These are phyloP conservation scores for Podospora sp. DNA, from an alignment of 495 filamentous ascomycete species.

Conservation along the genomic window DNA sequence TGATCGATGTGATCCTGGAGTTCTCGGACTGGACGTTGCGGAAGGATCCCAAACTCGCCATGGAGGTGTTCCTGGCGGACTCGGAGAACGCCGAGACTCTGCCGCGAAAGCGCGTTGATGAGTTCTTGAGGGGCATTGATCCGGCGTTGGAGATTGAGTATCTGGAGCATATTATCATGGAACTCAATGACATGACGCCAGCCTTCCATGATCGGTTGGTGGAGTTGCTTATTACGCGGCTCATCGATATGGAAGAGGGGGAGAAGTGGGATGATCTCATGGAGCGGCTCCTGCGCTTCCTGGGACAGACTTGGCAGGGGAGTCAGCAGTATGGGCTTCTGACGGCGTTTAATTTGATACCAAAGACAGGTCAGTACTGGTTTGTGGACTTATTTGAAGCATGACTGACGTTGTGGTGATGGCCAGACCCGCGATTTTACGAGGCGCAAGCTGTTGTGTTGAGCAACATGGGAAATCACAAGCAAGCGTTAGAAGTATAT, in stretches of 20 bases:
- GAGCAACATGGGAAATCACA: conserved; percentile 93
- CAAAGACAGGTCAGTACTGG: conserved; percentile 67
- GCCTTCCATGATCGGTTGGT: conserved; percentile 86
- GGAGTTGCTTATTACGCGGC: conserved; percentile 69
- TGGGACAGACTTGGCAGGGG: conserved; percentile 69
- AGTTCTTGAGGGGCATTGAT: conserved; percentile 72
- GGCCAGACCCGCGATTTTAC: conserved; percentile 76
- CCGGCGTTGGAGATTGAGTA: conserved; percentile 73
- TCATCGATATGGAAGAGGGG: conserved; percentile 52
- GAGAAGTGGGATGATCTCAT: conserved; percentile 59
- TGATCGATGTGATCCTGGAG: conserved; percentile 89
- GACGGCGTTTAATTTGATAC: conserved; percentile 72
- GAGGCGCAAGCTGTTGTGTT: conserved; percentile 91
- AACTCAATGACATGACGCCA: conserved; percentile 80
- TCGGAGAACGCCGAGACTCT: conserved; percentile 93
- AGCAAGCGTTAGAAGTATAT: conserved; percentile 92
- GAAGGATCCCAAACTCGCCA: conserved; percentile 72
- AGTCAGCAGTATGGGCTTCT: conserved; percentile 80
- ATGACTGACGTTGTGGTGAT: neutral
- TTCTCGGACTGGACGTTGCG: conserved; percentile 86
- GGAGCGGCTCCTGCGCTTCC: conserved; percentile 69
- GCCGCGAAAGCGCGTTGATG: conserved; percentile 72
- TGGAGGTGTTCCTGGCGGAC: conserved; percentile 94
- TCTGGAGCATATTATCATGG: conserved; percentile 86
- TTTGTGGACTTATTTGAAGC: neutral